A percentile compares a stretch with the other conserved stretches of the same genome.
Evolutionary conservation across 2,329 filamentous ascomycete species (phyloP).

Genomic region (Talaromyces sp.): DNA sequence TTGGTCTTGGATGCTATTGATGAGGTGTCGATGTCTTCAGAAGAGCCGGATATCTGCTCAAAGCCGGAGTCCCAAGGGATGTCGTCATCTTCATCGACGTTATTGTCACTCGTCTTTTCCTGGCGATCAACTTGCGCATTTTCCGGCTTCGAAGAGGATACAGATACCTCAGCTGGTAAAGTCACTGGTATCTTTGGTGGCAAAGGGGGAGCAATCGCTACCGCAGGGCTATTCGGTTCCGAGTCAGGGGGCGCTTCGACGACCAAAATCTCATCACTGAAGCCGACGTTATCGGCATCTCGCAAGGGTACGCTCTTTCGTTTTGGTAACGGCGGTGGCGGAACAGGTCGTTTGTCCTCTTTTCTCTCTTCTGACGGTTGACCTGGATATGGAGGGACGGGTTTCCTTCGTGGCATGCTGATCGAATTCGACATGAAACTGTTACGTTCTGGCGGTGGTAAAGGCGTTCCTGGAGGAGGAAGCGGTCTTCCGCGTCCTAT

Average conservation of each 20-base stretch:
- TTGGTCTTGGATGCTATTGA: background rate
- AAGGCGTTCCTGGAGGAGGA: conserved; percentile 74
- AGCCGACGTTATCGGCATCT: conserved; percentile 34
- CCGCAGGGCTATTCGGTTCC: conserved; percentile 43
- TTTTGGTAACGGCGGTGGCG: conserved; percentile 53
- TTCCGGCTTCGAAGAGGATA: background rate
- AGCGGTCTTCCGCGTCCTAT: conserved; percentile 81
- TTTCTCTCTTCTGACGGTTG: conserved; percentile 34
- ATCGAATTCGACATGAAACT: conserved; percentile 57
- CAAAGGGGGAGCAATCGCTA: conserved; percentile 23
- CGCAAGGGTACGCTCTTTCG: conserved; percentile 38
- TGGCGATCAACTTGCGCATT: background rate
- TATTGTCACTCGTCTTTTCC: background rate
- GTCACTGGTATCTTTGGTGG: background rate
- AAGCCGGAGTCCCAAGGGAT: conserved; percentile 18
- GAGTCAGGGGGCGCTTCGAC: conserved; percentile 66
- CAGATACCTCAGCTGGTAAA: background rate
- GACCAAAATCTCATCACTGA: conserved; percentile 58
- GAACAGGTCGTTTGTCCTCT: conserved; percentile 36
- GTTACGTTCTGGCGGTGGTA: conserved; percentile 66
- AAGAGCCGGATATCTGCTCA: conserved; percentile 28
- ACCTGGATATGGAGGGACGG: conserved; percentile 51
- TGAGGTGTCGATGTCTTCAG: conserved; percentile 29
- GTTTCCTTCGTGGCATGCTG: conserved; percentile 64
- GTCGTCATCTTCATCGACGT: background rate